phyloP scores from a whole-genome alignment of 495 filamentous ascomycete species.

The Aeminium ludgeri region DNA sequence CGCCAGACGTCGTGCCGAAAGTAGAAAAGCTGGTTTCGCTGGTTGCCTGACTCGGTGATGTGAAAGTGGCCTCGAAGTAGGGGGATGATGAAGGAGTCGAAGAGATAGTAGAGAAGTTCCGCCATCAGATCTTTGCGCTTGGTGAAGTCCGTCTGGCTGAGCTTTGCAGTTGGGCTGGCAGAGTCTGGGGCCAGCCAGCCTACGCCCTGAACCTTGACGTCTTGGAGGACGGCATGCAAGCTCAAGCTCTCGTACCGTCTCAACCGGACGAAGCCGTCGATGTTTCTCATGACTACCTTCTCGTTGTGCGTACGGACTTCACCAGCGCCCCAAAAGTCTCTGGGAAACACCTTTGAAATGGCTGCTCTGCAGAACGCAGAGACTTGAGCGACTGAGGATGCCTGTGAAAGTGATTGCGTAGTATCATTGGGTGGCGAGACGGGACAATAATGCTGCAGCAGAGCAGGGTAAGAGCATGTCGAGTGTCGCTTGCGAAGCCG shows the following conservation, averaged over 20 bases:
- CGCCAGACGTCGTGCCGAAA: slow-evolving; percentile 91
- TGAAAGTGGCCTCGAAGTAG: slow-evolving; percentile 79
- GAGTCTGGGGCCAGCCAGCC: slow-evolving; percentile 51
- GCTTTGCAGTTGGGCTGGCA: slow-evolving; percentile 29
- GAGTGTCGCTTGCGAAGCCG: slow-evolving; percentile 53
- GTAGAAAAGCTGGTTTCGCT: slow-evolving; percentile 74
- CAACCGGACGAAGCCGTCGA: slow-evolving; percentile 61
- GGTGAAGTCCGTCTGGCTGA: slow-evolving; percentile 49
- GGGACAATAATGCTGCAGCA: slow-evolving; percentile 73
- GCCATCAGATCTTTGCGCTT: slow-evolving; percentile 67
- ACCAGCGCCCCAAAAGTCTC: slow-evolving; percentile 53
- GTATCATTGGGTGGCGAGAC: background rate
- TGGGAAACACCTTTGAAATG: slow-evolving; percentile 56
- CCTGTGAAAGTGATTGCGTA: slow-evolving; percentile 15
- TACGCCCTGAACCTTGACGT: slow-evolving; percentile 51
- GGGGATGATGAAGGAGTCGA: slow-evolving; percentile 82
- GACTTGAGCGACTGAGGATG: slow-evolving; percentile 50
- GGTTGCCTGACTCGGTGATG: slow-evolving; percentile 72
- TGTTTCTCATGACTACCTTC: slow-evolving; percentile 39
- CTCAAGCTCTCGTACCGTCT: slow-evolving; percentile 67
- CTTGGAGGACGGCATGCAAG: slow-evolving; percentile 61
- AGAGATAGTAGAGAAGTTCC: slow-evolving; percentile 81
- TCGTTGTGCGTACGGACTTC: slow-evolving; percentile 39
- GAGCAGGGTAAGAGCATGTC: slow-evolving; percentile 57
- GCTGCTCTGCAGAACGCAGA: slow-evolving; percentile 81